A percentile compares a stretch with the other conserved stretches of the same genome.
These are phyloP conservation scores for Hygrophila difformis DNA, from an alignment of 257 asterid species.

Conservation along the genomic window DNA sequence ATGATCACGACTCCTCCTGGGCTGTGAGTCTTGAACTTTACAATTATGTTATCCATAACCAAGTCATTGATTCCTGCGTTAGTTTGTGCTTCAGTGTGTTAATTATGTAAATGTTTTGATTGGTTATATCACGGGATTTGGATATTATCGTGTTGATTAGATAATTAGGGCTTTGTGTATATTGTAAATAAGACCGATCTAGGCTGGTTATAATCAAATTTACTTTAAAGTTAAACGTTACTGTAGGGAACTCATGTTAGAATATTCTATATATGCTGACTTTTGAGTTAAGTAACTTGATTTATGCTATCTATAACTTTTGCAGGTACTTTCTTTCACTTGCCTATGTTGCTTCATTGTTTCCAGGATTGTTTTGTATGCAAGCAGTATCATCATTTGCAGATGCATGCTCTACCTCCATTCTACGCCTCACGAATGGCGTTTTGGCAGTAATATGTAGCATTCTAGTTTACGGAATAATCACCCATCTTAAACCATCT, in stretches of 20 bases:
- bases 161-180: too few relatives aligned
- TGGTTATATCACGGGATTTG: too few relatives aligned
- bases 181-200: constrained; percentile 3
- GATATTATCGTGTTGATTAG: too few relatives aligned
- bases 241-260: neutral
- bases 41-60: neutral
- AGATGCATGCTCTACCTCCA: constrained; percentile 57
- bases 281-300: constrained; percentile 25
- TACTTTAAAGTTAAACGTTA: too few relatives aligned
- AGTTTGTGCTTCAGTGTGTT: constrained; percentile 2
- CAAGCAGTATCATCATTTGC: constrained; percentile 43
- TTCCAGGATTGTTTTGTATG: constrained; percentile 55
- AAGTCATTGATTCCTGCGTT: neutral
- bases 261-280: neutral
- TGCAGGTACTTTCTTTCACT: constrained; percentile 97
- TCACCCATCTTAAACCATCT: constrained; percentile 56
- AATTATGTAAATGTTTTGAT: constrained; percentile 5
- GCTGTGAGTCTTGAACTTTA: constrained; percentile 43
- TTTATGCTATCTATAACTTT: constrained; percentile 26
- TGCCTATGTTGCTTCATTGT: constrained; percentile 85
- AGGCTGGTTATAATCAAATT: too few relatives aligned
- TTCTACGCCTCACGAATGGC: constrained; percentile 71
- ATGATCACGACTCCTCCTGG: constrained; percentile 99
- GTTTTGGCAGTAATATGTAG: constrained; percentile 68
- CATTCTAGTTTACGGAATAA: constrained; percentile 57